Evolutionary conservation across 2,329 filamentous ascomycete genomes (phyloP), one percentile per base, ranked within the genome.

Genomic region (Aspergillus fumigatus): DNA sequence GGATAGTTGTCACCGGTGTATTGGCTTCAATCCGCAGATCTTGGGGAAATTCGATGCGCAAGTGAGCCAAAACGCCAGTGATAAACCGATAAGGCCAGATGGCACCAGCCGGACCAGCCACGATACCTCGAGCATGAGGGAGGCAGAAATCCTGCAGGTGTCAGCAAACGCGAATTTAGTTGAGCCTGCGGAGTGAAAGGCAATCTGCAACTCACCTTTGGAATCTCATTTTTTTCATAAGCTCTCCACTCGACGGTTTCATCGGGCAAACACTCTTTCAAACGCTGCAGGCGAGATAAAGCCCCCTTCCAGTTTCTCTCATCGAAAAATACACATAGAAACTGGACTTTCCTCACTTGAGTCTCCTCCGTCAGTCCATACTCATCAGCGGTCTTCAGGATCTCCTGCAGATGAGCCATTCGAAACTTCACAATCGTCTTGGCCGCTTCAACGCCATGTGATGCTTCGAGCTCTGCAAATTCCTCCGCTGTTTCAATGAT

Each of bases 31-130:
- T 57, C 1, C 26, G 1, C 70, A 75, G 26, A 47, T 66, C 4
- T 73, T 75, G 53, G 70, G 75, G 51, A 81, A 61, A 61, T 14
- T 66, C 38, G 2, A 43, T 21, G 1, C 51, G 50, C 3, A 70
- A 48, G 40, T 29, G 53, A 1, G 49, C 54, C 9, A 72, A 57
- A 0, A 72, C 0, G 2, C 62, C 63, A 0, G 65, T 68, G 3
- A 72, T 63, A n/a, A 72, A 66, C 27, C 61, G 66, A 43, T 72
- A 72, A 1, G 70, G 70, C 70, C 69, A 73, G 1, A 73, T 41
- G 1, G 69, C 63, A 17, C 64, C 70, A 6, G 66, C 70, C 1
- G 67, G 67, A 10, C 67, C 66, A 1, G 65, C 43, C 1, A 72
- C 52, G 7, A 68, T 47, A 2, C 70, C 69, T 4, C 52, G 38